phyloP scores from a whole-genome alignment of 177 flowering plant genomes.

The Vitis hybrid region DNA sequence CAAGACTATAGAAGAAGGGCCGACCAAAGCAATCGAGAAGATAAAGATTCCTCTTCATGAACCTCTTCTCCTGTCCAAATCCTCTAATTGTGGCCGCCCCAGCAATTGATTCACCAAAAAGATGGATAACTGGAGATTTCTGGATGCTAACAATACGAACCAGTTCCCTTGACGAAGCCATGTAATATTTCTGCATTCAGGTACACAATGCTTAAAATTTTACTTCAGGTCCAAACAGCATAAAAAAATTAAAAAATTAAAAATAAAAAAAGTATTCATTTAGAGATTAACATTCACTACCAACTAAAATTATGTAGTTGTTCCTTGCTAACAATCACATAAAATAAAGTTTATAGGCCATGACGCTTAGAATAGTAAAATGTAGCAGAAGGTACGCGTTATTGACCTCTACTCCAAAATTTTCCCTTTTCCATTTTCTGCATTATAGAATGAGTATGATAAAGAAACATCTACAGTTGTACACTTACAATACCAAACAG shows the following conservation, averaged over 20 bases:
- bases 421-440: no score
- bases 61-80: constrained; percentile 92
- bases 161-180: constrained; percentile 97
- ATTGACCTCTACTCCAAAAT: no score
- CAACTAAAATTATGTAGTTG: not conserved
- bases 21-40: constrained; percentile 96
- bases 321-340: not conserved
- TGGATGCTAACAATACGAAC: constrained; percentile 95
- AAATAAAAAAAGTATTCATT: not conserved
- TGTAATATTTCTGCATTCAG: constrained; percentile 89
- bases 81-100: constrained; percentile 98
- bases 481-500: no score
- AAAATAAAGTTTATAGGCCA: not conserved
- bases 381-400: no score
- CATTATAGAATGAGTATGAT: no score
- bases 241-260: not conserved
- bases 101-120: constrained; percentile 95
- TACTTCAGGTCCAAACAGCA: not conserved
- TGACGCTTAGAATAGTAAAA: no score
- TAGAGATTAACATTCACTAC: not conserved
- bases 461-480: no score
- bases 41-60: constrained; percentile 91
- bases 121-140: constrained; percentile 93
- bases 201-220: constrained; percentile 1
- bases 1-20: constrained; percentile 92